phyloP scores from a whole-genome alignment of 257 asterid genomes.

The Solanum neorickii region DNA sequence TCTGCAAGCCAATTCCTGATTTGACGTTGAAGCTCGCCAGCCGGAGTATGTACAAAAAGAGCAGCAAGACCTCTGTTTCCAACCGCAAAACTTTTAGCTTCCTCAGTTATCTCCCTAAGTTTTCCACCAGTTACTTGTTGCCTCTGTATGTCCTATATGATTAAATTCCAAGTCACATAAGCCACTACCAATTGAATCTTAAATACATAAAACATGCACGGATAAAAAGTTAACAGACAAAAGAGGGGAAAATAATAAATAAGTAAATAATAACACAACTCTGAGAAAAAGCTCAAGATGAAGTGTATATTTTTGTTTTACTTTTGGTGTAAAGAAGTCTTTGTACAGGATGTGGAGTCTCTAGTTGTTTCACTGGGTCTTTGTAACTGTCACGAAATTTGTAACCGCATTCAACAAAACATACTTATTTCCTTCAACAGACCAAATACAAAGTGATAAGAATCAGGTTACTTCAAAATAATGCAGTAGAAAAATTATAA shows the following conservation, averaged over 20 bases:
- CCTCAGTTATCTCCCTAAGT: constrained; percentile 94
- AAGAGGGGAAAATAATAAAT: not conserved
- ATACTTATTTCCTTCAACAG: not conserved
- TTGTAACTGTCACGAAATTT: not conserved
- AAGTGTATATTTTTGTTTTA: not conserved
- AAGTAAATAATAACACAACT: not conserved
- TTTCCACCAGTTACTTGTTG: constrained; percentile 96
- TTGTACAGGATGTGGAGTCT: not conserved
- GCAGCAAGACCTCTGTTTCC: constrained; percentile 94
- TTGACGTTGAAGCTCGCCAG: constrained; percentile 98
- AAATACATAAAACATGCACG: not conserved
- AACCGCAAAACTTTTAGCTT: constrained; percentile 71
- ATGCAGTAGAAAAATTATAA: not conserved
- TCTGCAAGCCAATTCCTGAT: constrained; percentile 96
- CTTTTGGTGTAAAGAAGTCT: not conserved
- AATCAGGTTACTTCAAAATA: not conserved
- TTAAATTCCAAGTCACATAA: constrained; percentile 7
- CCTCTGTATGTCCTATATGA: constrained; percentile 79
- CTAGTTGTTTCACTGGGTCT: not conserved
- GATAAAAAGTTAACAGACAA: not conserved
- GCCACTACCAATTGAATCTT: not conserved
- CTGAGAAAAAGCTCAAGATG: not conserved
- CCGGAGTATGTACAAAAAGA: constrained; percentile 96
- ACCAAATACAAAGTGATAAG: not conserved
- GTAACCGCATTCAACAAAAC: not conserved